These are phyloP conservation scores for Lophium mytilinum DNA, from an alignment of 495 filamentous ascomycete species.

Conservation along the genomic window DNA sequence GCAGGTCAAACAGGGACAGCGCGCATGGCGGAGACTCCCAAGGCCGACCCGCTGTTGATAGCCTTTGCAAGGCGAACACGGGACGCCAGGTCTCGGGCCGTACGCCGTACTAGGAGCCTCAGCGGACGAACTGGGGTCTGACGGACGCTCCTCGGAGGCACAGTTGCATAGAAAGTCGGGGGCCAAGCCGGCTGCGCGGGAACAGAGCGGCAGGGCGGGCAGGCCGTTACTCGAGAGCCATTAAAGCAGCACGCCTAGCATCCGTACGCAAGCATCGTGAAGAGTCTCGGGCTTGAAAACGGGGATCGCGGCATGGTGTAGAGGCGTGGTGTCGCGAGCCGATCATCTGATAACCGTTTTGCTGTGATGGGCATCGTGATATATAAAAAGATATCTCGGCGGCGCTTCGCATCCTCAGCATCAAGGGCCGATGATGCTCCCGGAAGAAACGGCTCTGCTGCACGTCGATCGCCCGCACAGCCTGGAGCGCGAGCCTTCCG, in stretches of 20 bases:
- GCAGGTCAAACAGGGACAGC: too few relatives aligned
- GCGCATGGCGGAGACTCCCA: too few relatives aligned
- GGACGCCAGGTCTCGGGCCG: background rate
- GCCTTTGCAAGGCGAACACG: too few relatives aligned
- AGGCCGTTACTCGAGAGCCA: background rate
- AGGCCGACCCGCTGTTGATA: too few relatives aligned
- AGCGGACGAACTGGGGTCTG: background rate
- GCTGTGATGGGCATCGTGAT: too few relatives aligned
- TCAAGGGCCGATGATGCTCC: too few relatives aligned
- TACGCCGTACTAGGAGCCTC: background rate
- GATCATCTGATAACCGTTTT: constrained; percentile 1
- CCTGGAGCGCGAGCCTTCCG: too few relatives aligned
- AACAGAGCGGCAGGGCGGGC: background rate
- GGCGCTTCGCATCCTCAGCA: too few relatives aligned
- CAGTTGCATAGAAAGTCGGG: background rate
- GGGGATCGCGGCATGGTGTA: background rate
- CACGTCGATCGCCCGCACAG: too few relatives aligned
- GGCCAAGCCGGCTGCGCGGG: background rate
- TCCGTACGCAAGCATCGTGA: background rate
- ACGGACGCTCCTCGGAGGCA: background rate
- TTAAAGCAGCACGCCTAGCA: background rate
- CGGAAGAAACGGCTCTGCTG: too few relatives aligned
- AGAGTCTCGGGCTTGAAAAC: background rate
- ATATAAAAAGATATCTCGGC: too few relatives aligned
- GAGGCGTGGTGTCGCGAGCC: background rate